Base-by-base conservation (phyloP, 2,329 filamentous ascomycete genomes). In the Cucurbitaria berberidis region DNA sequence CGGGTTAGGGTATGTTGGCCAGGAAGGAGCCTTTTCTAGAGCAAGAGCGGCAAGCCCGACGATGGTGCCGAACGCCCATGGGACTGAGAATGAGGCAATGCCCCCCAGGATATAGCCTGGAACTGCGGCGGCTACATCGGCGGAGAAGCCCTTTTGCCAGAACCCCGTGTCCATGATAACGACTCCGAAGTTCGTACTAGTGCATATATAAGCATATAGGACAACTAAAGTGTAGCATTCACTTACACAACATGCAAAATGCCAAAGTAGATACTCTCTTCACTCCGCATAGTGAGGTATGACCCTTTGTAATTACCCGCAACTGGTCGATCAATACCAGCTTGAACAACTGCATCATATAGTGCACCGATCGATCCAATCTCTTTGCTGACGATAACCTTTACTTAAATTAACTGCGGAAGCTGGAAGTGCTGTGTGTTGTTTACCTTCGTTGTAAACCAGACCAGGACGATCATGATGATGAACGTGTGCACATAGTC, bases 121-220 rank as follows among this genome's bases (percentile, higher is more conserved):
- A 0, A 83, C 80, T 0, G 80, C 81, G 0, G 81, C 77, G 1
- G 76, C 48, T 2, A 63, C 0, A 76, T 79, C 0, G 72, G 75
- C 3, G 76, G 80, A 78, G 57, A 84, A 82, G 0, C 80, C 80
- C 53, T 84, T 82, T 57, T 80, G 78, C 44, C 82, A 83, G 66
- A 82, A 83, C 22, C 79, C 79, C 1, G 81, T 82, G 49, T 80
- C 81, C 77, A 83, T 81, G 55, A 83, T 81, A 9, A 84, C 81
- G 0, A 82, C 70, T 0, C 81, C 81, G 44, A 83, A 83, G 44
- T 83, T 83, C 26, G 77, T 76, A 3, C 78, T 74, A 0, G 77
- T 75, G 45, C 5, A 6, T 19, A 11, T 24, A 13, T 39, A 6
- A 39, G 18, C 4, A 39, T 5, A 13, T 5, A 13, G 18, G 5